Evolutionary conservation across 495 filamentous ascomycete genomes (phyloP).

Genomic region (Thermothielavioides terrestris): DNA sequence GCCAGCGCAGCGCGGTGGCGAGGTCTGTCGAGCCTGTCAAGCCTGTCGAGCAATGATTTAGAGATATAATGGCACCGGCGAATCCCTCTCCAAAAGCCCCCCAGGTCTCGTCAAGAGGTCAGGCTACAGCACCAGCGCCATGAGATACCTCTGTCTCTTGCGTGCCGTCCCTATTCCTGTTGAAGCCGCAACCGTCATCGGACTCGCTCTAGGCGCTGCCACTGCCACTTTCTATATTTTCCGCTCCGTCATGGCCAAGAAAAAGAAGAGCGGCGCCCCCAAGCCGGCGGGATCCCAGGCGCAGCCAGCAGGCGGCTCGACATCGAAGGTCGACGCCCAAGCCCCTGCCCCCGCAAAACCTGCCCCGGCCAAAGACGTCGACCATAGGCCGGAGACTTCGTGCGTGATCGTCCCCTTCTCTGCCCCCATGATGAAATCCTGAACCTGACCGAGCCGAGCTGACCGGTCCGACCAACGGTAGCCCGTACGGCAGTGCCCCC

Average conservation of each 20-base stretch:
- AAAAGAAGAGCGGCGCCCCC: conserved; percentile 20
- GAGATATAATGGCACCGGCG: conserved; percentile 14
- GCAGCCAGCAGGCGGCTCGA: background rate
- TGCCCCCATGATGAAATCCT: background rate
- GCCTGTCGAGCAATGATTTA: background rate
- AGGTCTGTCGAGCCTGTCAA: background rate
- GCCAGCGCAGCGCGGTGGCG: conserved; percentile 1
- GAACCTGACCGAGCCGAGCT: too few species aligned
- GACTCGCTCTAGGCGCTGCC: conserved; percentile 19
- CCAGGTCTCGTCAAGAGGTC: conserved; percentile 3
- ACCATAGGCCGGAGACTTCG: conserved; percentile 26
- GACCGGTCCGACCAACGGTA: conserved; percentile 5
- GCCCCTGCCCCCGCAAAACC: conserved; percentile 2
- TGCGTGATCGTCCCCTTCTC: conserved; percentile 8
- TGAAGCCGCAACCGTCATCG: conserved; percentile 23
- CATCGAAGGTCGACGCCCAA: conserved; percentile 5
- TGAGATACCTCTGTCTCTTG: conserved; percentile 18
- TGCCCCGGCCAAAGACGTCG: conserved; percentile 11
- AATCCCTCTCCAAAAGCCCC: background rate
- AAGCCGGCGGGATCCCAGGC: conserved; percentile 5
- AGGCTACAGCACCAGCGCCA: conserved; percentile 9
- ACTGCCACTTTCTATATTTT: conserved; percentile 13
- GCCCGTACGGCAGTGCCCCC: conserved; percentile 24
- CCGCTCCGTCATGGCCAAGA: conserved; percentile 21
- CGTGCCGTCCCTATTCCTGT: conserved; percentile 21